Percentiles rank a stretch among this genome's conserved stretches.
Conservation (phyloP, 345 rosid species). For the Fremontodendron californicum region DNA sequence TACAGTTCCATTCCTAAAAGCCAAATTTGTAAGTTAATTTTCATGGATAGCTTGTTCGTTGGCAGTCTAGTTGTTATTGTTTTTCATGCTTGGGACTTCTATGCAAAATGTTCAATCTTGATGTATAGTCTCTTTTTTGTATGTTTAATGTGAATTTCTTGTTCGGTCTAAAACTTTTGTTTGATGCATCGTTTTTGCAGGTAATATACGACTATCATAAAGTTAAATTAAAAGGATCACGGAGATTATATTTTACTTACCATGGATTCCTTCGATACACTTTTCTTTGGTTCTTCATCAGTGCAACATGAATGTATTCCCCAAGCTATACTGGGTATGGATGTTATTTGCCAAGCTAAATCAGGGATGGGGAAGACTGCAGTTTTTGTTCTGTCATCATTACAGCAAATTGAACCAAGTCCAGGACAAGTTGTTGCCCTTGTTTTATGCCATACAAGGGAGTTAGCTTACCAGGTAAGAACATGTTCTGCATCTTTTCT, state of each 20-base stretch:
- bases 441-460: conserved; percentile 91
- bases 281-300: conserved; percentile 86
- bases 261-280: conserved; percentile 62
- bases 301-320: conserved; percentile 99
- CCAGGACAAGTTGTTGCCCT: conserved; percentile 95
- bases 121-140: neutral
- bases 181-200: conserved; percentile 26
- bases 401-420: conserved; percentile 89
- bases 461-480: conserved; percentile 91
- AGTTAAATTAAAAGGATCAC: conserved; percentile 56
- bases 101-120: neutral
- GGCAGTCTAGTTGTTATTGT: neutral
- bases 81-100: neutral
- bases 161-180: neutral
- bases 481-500: neutral
- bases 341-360: conserved; percentile 98
- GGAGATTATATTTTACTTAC: conserved; percentile 74
- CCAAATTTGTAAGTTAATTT: neutral
- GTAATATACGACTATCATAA: conserved; percentile 51
- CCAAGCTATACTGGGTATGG: conserved; percentile 98
- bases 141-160: neutral
- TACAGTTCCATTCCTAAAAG: neutral
- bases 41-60: neutral
- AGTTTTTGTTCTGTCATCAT: conserved; percentile 81
- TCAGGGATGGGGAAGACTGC: conserved; percentile 99